Percentiles rank a stretch among this genome's conserved stretches.
Conservation (phyloP, 805 yeast genomes). For the Metschnikowia rubicola region DNA sequence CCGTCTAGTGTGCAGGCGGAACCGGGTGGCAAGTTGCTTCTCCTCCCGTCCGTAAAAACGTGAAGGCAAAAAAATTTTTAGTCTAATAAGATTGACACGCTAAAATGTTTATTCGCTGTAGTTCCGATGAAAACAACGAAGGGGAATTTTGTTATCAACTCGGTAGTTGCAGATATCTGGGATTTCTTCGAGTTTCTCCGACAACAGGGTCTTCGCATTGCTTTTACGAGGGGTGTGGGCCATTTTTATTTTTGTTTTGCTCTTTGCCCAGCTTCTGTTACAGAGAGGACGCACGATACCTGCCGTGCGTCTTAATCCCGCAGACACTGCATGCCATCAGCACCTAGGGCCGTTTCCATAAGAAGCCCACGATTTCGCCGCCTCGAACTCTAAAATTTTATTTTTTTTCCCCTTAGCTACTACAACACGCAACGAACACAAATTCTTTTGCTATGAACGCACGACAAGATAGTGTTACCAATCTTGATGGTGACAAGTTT, state of each 20-base stretch:
- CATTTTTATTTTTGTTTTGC: conserved; percentile 2
- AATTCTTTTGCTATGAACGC: conserved; percentile 2
- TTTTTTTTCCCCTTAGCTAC: not conserved
- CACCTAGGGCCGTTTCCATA: not conserved
- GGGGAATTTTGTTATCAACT: not conserved
- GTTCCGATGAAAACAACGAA: no score
- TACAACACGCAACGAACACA: not conserved
- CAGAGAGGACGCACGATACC: not conserved
- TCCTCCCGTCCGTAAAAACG: no score
- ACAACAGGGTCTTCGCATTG: not conserved
- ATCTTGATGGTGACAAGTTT: conserved; percentile 8
- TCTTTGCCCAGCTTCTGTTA: not conserved
- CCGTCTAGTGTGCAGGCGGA: not conserved
- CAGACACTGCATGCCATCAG: not conserved
- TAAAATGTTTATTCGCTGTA: no score
- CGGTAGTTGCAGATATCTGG: not conserved
- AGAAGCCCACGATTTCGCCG: conserved; percentile 3
- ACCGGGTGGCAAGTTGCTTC: not conserved
- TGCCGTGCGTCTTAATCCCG: not conserved
- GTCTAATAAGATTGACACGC: no score
- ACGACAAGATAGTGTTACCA: conserved; percentile 11
- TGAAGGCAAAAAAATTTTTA: no score
- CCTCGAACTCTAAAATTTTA: not conserved
- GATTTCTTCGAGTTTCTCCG: no score
- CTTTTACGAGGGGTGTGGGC: not conserved